Evolutionary conservation across 345 rosid species (phyloP).

Genomic region (Eucalyptus globulus): DNA sequence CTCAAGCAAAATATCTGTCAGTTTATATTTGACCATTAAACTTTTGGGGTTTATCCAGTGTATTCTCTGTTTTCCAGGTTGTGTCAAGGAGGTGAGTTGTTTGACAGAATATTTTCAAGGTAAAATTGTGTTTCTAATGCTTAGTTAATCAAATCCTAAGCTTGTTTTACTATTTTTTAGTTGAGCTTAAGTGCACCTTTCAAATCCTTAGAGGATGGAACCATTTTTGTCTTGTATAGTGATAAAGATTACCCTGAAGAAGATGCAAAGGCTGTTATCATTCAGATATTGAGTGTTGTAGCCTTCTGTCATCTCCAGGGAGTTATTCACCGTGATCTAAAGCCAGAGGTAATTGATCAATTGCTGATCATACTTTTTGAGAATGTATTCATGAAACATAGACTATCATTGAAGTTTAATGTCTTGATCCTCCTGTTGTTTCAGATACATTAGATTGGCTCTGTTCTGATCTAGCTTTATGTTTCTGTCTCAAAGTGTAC

Average conservation of each 20-base stretch:
- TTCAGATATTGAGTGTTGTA: conserved; percentile 73
- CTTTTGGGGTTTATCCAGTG: neutral
- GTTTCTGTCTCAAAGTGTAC: neutral
- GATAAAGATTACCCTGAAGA: conserved; percentile 86
- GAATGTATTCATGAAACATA: neutral
- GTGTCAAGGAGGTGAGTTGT: conserved; percentile 82
- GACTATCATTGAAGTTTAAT: neutral
- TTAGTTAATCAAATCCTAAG: neutral
- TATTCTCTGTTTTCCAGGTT: conserved; percentile 28
- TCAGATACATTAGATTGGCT: neutral
- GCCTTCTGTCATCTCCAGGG: conserved; percentile 96
- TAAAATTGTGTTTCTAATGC: neutral
- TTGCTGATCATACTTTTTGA: neutral
- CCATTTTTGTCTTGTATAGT: conserved; percentile 14
- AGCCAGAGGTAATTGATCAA: conserved; percentile 75
- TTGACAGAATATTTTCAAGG: conserved; percentile 81
- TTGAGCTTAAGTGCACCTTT: neutral
- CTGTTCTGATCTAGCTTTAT: neutral
- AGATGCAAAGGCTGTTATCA: conserved; percentile 75
- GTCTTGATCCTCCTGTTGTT: neutral
- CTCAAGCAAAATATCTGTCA: neutral
- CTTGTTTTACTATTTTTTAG: neutral
- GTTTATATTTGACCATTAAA: neutral
- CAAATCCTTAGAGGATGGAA: neutral
- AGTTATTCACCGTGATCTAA: conserved; percentile 94